Percentiles rank a stretch among this genome's conserved stretches.
These are phyloP conservation scores for Gracilaria domingensis DNA, from an alignment of 23 red algal species.

Conservation along the genomic window DNA sequence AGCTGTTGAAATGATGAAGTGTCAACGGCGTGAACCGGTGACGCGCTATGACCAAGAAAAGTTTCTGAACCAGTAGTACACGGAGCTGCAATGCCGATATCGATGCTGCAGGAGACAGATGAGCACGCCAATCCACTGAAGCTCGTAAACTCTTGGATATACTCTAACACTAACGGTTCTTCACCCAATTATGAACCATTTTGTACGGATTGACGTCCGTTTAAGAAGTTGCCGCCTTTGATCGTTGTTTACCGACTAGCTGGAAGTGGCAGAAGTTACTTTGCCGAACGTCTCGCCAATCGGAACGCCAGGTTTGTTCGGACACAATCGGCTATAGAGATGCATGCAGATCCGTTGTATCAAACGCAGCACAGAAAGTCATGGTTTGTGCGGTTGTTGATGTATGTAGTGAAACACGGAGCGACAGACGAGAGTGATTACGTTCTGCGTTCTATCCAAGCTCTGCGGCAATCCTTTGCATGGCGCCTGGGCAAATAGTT, in stretches of 20 bases:
- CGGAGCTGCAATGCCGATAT: neutral
- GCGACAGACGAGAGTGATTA: neutral
- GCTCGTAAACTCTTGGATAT: neutral
- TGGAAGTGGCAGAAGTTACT: constrained; percentile 8
- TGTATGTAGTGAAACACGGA: neutral
- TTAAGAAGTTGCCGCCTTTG: constrained; percentile 1
- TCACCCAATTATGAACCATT: too few species aligned
- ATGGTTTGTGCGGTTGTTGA: neutral
- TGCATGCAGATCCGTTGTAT: neutral
- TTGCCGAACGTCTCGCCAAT: neutral
- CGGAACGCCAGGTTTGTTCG: neutral
- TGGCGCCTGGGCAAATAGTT: too few species aligned
- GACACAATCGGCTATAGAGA: neutral
- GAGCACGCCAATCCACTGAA: neutral
- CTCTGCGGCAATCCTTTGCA: neutral
- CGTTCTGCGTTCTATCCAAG: neutral
- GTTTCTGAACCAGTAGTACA: neutral
- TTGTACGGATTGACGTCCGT: neutral
- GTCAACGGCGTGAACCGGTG: neutral
- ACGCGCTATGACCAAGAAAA: constrained; percentile 5
- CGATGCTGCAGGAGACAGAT: neutral
- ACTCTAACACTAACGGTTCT: too few species aligned
- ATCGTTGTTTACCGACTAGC: constrained; percentile 1
- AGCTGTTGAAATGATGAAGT: neutral
- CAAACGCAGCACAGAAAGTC: neutral